A percentile compares a stretch with the other conserved stretches of the same genome.
Conservation (phyloP, 148 eudicot species). For the Hydrangea macrophylla region DNA sequence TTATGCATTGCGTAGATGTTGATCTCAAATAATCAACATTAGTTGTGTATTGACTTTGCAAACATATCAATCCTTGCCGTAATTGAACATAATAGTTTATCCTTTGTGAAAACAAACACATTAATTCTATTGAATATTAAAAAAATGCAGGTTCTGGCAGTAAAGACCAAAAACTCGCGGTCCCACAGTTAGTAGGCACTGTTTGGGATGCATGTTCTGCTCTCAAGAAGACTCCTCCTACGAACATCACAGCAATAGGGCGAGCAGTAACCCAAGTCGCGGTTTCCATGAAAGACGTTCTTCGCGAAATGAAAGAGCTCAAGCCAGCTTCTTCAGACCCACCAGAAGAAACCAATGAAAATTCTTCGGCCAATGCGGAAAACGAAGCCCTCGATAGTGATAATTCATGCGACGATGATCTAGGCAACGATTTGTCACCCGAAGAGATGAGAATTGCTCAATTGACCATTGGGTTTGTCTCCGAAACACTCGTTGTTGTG, state of each 20-base stretch:
- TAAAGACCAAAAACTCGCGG: slow-evolving; percentile 33
- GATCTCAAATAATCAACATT: neutral
- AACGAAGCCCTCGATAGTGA: slow-evolving; percentile 26
- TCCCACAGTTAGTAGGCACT: slow-evolving; percentile 64
- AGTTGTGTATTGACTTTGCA: neutral
- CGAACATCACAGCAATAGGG: slow-evolving; percentile 79
- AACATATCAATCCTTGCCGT: neutral
- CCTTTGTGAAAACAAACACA: neutral
- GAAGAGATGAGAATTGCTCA: slow-evolving; percentile 77
- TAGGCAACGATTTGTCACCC: slow-evolving; percentile 71
- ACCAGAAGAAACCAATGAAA: slow-evolving; percentile 20
- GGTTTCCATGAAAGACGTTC: slow-evolving; percentile 82
- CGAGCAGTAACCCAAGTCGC: slow-evolving; percentile 81
- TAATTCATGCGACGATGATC: slow-evolving; percentile 38
- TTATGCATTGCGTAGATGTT: no score
- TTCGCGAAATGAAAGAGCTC: slow-evolving; percentile 87
- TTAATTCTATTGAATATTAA: slow-evolving; percentile 6
- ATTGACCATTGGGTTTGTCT: slow-evolving; percentile 46
- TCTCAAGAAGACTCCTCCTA: slow-evolving; percentile 71
- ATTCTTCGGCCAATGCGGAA: slow-evolving; percentile 22
- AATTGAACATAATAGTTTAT: neutral
- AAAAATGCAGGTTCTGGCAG: slow-evolving; percentile 38
- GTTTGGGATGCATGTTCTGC: slow-evolving; percentile 90
- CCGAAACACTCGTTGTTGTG: slow-evolving; percentile 42
- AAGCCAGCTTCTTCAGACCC: slow-evolving; percentile 50